phyloP scores from a whole-genome alignment of 108 stramenopile genomes.

The Pseudonitzschia multiseries region DNA sequence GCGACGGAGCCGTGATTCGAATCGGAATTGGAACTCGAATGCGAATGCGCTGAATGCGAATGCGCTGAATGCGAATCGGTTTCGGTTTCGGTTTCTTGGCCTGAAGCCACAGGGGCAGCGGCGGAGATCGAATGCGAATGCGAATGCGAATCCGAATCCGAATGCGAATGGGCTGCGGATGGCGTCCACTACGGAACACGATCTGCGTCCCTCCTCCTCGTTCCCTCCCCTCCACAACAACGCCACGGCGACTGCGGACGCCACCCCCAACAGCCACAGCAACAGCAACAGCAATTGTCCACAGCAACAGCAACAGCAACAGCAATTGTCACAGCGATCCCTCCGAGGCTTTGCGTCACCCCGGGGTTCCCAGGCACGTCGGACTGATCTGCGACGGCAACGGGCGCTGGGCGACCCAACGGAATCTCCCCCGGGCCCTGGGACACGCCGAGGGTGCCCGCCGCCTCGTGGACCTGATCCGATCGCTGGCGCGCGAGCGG shows the following conservation, averaged over 20 bases:
- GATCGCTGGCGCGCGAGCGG: not conserved
- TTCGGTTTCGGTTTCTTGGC: too few relatives aligned
- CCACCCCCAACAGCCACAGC: too few relatives aligned
- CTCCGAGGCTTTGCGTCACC: not conserved
- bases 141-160: not conserved
- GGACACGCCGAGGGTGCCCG: slow-evolving; percentile 65
- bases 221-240: too few relatives aligned
- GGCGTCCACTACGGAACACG: not conserved
- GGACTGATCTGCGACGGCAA: slow-evolving; percentile 85
- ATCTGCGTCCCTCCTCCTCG: too few relatives aligned
- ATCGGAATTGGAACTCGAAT: not conserved
- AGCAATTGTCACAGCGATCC: not conserved
- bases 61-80: too few relatives aligned
- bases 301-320: not conserved
- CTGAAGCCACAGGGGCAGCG: too few relatives aligned
- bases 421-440: slow-evolving; percentile 33
- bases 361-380: slow-evolving; percentile 51
- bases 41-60: not conserved
- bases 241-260: too few relatives aligned
- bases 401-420: slow-evolving; percentile 68
- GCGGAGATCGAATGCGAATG: not conserved
- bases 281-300: too few relatives aligned
- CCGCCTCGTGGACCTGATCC: slow-evolving; percentile 51
- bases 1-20: too few relatives aligned
- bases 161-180: too few relatives aligned